Evolutionary conservation across 2,329 filamentous ascomycete genomes (phyloP).

Genomic region (Pestalotiopsis sp.): DNA sequence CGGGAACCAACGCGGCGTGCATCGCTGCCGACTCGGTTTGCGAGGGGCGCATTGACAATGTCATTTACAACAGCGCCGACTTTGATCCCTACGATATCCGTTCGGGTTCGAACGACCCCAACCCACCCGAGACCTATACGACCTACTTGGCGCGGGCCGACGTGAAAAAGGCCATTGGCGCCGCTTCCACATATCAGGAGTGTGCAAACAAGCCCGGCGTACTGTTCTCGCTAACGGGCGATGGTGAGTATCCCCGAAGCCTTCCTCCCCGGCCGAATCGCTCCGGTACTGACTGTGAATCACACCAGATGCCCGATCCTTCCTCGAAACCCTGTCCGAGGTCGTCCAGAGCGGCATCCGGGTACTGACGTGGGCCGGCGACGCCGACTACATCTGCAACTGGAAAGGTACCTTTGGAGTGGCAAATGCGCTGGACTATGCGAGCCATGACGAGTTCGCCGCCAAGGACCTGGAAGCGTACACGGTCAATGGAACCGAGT

Average conservation of each 20-base stretch:
- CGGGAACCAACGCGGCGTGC: constrained; percentile 12
- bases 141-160: constrained; percentile 39
- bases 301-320: constrained; percentile 18
- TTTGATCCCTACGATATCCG: constrained; percentile 53
- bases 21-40: constrained; percentile 16
- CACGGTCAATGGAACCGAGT: constrained; percentile 21
- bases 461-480: constrained; percentile 41
- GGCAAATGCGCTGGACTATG: constrained; percentile 46
- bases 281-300: not conserved
- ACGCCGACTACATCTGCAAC: constrained; percentile 53
- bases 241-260: constrained; percentile 27
- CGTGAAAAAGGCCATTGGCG: constrained; percentile 47
- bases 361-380: constrained; percentile 56
- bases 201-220: constrained; percentile 39
- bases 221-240: constrained; percentile 43
- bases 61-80: constrained; percentile 22
- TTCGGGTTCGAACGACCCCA: constrained; percentile 34
- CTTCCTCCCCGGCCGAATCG: too few species aligned
- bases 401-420: constrained; percentile 52
- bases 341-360: constrained; percentile 53
- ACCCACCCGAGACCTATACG: constrained; percentile 42
- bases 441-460: constrained; percentile 41
- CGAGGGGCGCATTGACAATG: constrained; percentile 36
- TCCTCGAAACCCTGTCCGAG: constrained; percentile 42
- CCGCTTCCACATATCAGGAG: constrained; percentile 41